Evolutionary conservation across 805 yeast genomes (phyloP), one percentile per base, ranked within the genome.

Genomic region (Blastobotrys robertii): DNA sequence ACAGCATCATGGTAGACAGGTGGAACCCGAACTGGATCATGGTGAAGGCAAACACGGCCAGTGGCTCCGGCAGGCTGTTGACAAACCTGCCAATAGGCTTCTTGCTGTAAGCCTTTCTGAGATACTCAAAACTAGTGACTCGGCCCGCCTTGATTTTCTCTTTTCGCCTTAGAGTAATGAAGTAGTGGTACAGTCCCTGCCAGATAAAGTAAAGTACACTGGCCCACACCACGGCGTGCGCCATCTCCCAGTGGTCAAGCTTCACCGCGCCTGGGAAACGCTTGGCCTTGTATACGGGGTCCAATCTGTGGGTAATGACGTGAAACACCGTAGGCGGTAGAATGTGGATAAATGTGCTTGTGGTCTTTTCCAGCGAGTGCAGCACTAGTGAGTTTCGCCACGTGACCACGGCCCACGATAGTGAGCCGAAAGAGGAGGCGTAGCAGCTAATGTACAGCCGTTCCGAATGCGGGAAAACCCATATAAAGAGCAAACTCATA

Each of bases 381-480:
- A 90, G 68, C 7, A 90, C 97, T 43, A 90, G 68, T 5, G 96
- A 87, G 60, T 90, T 90, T 52, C 95, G 72, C 98, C 97, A 90
- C 0, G 96, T 84, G 36, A 90, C 79, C 15, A 90, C 95, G 0
- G 97, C 97, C 73, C 85, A 88, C 4, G 95, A 75, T 44, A 90
- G 64, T 0, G 97, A 85, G 1, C 97, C 98, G 65, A 82, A 79
- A 1, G 92, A 73, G 47, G 90, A 76, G 8, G 95, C 82, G 62
- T 84, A 88, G 50, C 94, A 86, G 2, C 90, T 74, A 11, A 84
- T 76, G 63, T 82, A 90, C 16, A 90, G 67, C 51, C 79, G 73
- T 33, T 70, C 69, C 2, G 94, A 84, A 30, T 69, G 55, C 0
- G 98, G 97, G 48, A 79, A 77, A 4, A 77, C 67, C 97, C 97